Evolutionary conservation across 1,284 basidiomycete genomes (phyloP), one percentile per base, ranked within the genome.

Genomic region (Ceratobasidium sp.): DNA sequence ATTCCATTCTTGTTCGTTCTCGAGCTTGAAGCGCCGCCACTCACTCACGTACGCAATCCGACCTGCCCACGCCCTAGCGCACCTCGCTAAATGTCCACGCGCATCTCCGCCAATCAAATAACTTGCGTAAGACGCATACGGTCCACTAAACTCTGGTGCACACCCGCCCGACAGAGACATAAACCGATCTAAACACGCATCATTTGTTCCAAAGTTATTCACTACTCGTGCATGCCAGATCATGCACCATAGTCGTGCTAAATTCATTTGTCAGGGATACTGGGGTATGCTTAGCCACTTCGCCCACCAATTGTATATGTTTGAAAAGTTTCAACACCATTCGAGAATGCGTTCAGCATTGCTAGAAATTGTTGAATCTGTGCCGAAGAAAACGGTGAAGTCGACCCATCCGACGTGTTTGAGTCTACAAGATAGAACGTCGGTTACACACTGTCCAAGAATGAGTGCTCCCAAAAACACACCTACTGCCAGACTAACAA

Each of bases 221-320:
- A 56, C 42, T 17, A 58, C 49, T 23, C 69, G 69, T 5, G 58
- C 56, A 51, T 73, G 56, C 69, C 69, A 73, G 23, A 73, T 73
- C 58, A 73, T 73, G 33, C 20, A 28, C 69, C 69, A 73, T 6
- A 73, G 11, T 13, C 69, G 69, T 1, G 69, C 69, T 73, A 26
- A 4, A 39, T 13, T 15, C 17, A 2, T n/a, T 8, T 13, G 11
- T 7, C 45, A 4, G 28, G 39, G 4, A 20, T 15, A 1, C 7
- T 11, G n/a, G n/a, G n/a, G 1, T 10, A 13, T 11, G 23, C 6
- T 23, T 23, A 51, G n/a, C 26, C 10, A 23, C 26, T 51, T 23
- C n/a, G 10, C 49, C 10, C 15, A 37, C 49, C 33, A 37, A 69
- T 58, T 8, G 35, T 33, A 28, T 69, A 69, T 31, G 67, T 58